phyloP scores from a whole-genome alignment of 192 early-diverging fungal species.

The Geranomyces michiganensis region DNA sequence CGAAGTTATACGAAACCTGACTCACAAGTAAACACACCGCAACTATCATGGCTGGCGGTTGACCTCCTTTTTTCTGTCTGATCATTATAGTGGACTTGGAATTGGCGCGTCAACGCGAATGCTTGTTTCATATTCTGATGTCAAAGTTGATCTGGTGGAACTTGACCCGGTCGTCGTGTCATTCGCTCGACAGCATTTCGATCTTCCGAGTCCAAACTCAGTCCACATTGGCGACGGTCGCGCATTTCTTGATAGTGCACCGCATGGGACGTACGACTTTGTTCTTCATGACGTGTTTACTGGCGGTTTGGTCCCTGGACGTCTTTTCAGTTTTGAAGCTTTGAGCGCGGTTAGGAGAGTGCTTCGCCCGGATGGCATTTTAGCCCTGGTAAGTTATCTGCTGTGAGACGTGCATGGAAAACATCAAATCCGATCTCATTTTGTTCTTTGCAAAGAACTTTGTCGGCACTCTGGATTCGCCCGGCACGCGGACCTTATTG shows the following conservation, averaged over 20 bases:
- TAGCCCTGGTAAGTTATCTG: conserved; percentile 58
- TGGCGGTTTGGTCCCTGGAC: conserved; percentile 75
- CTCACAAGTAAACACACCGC: neutral
- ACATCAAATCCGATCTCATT: conserved; percentile 14
- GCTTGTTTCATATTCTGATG: conserved; percentile 58
- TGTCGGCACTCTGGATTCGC: conserved; percentile 65
- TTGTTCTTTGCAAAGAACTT: conserved; percentile 63
- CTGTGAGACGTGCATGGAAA: neutral
- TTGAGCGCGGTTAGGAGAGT: conserved; percentile 65
- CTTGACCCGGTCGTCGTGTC: conserved; percentile 76
- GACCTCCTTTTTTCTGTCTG: conserved; percentile 24
- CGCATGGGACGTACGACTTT: conserved; percentile 69
- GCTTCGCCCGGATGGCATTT: conserved; percentile 73
- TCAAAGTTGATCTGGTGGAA: conserved; percentile 77
- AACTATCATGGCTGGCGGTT: conserved; percentile 14
- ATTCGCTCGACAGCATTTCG: conserved; percentile 72
- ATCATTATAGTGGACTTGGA: conserved; percentile 77
- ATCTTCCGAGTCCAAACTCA: conserved; percentile 51
- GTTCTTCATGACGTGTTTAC: conserved; percentile 95
- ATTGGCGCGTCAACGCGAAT: conserved; percentile 75
- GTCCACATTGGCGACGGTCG: conserved; percentile 78
- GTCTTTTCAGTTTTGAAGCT: conserved; percentile 76
- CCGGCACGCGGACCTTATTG: conserved; percentile 60
- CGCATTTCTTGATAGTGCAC: conserved; percentile 64
- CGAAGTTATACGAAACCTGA: conserved; percentile 16